A percentile compares a stretch with the other conserved stretches of the same genome.
These are phyloP conservation scores for Sporobolomyces phaffii DNA, from an alignment of 768 basidiomycete genomes.

Conservation along the genomic window DNA sequence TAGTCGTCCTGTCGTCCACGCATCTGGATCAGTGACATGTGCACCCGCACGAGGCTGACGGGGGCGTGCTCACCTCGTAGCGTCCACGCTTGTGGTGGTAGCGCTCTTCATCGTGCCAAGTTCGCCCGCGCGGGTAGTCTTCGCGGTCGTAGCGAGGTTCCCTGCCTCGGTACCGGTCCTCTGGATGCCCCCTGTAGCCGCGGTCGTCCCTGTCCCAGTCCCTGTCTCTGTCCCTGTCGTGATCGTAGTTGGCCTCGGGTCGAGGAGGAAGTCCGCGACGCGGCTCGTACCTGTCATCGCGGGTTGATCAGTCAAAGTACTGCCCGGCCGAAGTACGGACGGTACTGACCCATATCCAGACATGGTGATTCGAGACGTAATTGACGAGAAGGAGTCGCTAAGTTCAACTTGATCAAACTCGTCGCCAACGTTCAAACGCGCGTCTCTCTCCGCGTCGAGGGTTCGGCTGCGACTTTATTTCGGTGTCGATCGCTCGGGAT, in stretches of 20 bases:
- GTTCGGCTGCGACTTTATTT: no score
- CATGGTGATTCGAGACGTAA: background rate
- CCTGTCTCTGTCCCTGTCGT: no score
- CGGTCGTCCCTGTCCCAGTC: background rate
- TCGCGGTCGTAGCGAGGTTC: background rate
- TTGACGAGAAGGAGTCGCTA: background rate
- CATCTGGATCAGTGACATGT: background rate
- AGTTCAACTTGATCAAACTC: background rate
- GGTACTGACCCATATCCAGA: conserved; percentile 16
- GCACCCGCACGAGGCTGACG: background rate
- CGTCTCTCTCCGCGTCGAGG: no score
- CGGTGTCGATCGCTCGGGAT: background rate
- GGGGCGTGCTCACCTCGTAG: conserved; percentile 7
- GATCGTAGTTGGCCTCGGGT: conserved; percentile 5
- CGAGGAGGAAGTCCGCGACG: conserved; percentile 4
- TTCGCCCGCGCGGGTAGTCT: background rate
- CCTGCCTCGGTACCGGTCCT: background rate
- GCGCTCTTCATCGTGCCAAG: conserved; percentile 17
- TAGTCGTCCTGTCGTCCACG: conserved; percentile 1
- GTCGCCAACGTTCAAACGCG: no score
- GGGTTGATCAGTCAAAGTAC: no score
- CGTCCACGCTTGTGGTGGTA: conserved; percentile 13
- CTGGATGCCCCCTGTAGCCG: conserved; percentile 47
- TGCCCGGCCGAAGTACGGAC: no score
- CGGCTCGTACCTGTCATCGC: conserved; percentile 3